These are phyloP conservation scores for Xylaria curta DNA, from an alignment of 495 filamentous ascomycete species.

Conservation along the genomic window DNA sequence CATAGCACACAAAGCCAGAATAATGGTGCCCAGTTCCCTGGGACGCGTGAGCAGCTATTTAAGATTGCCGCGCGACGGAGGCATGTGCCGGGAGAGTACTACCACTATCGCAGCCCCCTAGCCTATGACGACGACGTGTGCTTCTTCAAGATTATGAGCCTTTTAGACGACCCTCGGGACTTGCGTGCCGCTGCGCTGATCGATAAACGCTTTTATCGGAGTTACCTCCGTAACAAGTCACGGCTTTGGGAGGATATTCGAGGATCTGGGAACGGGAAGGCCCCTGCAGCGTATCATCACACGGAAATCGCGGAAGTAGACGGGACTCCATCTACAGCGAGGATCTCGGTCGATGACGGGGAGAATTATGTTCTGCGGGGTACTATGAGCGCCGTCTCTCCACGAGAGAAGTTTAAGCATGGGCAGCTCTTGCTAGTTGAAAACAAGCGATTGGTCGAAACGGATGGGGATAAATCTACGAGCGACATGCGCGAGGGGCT, in stretches of 20 bases:
- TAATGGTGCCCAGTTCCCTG: not conserved
- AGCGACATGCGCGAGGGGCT: not conserved
- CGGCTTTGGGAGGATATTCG: slow-evolving; percentile 24
- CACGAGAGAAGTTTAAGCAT: slow-evolving; percentile 18
- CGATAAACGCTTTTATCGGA: slow-evolving; percentile 39
- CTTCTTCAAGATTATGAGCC: slow-evolving; percentile 35
- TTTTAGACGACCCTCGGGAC: slow-evolving; percentile 39
- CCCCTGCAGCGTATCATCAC: not conserved
- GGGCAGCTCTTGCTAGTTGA: slow-evolving; percentile 13
- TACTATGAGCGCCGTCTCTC: not conserved
- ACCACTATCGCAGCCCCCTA: not conserved
- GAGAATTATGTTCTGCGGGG: not conserved
- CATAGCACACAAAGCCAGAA: slow-evolving; percentile 13
- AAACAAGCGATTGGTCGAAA: not conserved
- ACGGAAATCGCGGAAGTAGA: not conserved
- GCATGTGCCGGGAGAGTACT: not conserved
- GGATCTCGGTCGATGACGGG: not conserved
- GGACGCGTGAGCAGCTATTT: slow-evolving; percentile 26
- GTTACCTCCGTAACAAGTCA: slow-evolving; percentile 40
- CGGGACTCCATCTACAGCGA: not conserved
- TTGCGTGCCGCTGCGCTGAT: slow-evolving; percentile 40
- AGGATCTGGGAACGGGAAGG: not conserved
- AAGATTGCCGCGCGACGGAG: slow-evolving; percentile 26
- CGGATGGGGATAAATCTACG: slow-evolving; percentile 7
- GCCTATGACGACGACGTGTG: slow-evolving; percentile 32